Conservation (phyloP, 208 protist species). For the Trypanosoma mega region DNA sequence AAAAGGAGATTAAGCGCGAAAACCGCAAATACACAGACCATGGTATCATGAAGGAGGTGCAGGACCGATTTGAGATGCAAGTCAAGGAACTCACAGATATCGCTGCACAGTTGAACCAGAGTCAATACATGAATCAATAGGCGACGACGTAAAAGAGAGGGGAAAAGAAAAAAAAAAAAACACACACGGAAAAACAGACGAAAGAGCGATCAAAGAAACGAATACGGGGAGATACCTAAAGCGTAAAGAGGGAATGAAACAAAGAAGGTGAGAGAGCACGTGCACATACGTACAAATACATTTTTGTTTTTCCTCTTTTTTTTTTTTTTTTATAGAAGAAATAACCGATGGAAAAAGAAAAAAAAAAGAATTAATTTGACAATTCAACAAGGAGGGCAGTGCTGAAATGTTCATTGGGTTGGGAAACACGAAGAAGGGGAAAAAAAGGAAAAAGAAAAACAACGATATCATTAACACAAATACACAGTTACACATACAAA, state of each 20-base stretch:
- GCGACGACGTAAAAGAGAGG: slow-evolving; percentile 6
- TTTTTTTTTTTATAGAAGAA: too few relatives aligned
- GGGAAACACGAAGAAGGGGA: too few relatives aligned
- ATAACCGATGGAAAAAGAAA: too few relatives aligned
- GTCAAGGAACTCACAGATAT: slow-evolving; percentile 95
- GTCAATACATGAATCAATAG: slow-evolving; percentile 92
- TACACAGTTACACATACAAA: too few relatives aligned
- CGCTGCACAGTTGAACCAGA: slow-evolving; percentile 85
- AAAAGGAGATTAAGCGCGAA: slow-evolving; percentile 90
- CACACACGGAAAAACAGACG: background rate
- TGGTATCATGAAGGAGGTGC: slow-evolving; percentile 95
- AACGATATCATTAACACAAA: background rate
- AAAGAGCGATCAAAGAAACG: background rate
- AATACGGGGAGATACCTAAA: background rate
- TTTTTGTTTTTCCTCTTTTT: too few relatives aligned
- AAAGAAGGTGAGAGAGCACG: too few relatives aligned
- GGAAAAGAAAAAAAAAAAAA: slow-evolving; percentile 1
- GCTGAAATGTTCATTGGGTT: too few relatives aligned
- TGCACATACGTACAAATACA: too few relatives aligned
- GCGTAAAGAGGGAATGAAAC: too few relatives aligned
- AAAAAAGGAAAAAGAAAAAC: background rate
- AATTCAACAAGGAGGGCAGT: too few relatives aligned
- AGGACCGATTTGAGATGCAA: slow-evolving; percentile 98
- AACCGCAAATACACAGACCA: slow-evolving; percentile 87
- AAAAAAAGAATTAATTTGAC: background rate